Evolutionary conservation across 2,329 filamentous ascomycete species (phyloP).

Genomic region (Fusarium veterinarium): DNA sequence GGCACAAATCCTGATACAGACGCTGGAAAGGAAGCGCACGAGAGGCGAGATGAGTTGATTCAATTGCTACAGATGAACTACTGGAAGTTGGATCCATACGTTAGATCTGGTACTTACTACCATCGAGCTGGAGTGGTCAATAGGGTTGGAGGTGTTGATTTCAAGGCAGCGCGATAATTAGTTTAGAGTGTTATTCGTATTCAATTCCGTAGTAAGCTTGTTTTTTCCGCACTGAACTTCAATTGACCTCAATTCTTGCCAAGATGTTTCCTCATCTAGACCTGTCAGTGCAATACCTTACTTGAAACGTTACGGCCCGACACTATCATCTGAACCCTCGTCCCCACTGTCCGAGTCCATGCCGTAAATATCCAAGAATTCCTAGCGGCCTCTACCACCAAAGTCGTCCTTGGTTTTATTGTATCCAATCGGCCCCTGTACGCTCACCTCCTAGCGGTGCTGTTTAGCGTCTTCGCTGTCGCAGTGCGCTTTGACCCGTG

Average conservation of each 20-base stretch:
- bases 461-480: background rate
- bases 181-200: background rate
- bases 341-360: background rate
- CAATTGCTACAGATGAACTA: slow-evolving; percentile 69
- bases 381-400: background rate
- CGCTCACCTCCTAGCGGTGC: background rate
- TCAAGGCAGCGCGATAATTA: slow-evolving; percentile 35
- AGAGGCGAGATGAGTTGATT: slow-evolving; percentile 60
- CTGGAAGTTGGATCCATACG: slow-evolving; percentile 77
- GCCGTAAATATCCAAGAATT: background rate
- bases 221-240: background rate
- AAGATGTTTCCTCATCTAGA: background rate
- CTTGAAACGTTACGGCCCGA: background rate
- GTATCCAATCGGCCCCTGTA: background rate
- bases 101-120: slow-evolving; percentile 61
- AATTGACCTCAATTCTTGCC: background rate
- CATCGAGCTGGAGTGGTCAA: slow-evolving; percentile 34
- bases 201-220: background rate
- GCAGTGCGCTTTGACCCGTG: slow-evolving; percentile 16
- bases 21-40: background rate
- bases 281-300: background rate
- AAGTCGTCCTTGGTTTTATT: background rate
- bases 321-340: background rate
- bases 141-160: slow-evolving; percentile 29
- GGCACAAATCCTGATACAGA: background rate